Evolutionary conservation across 1,284 basidiomycete species (phyloP), one percentile per base, ranked within the genome.

Genomic region (Ganoderma resinaceum): DNA sequence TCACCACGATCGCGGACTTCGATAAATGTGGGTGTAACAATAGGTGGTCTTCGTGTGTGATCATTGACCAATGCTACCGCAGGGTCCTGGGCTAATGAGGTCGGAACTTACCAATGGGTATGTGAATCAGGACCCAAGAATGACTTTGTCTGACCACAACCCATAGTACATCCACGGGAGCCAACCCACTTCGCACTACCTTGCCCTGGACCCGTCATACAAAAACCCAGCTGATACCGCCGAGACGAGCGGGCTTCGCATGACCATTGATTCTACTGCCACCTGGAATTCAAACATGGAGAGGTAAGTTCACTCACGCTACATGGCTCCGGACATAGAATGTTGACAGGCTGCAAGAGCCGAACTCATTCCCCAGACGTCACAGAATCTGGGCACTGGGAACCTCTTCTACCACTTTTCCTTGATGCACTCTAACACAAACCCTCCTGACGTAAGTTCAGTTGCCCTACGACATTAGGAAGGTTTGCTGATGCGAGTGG

Each of bases 321-420:
- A 16, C 2, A 31, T 12, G 12, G 11, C 23, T 42, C 11, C 43
- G 37, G n/a, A 62, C 38, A 61, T n/a, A n/a, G n/a, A 14, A 42
- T 43, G n/a, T 60, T 60, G 53, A 31, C n/a, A 16, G 31, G 80
- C 84, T 73, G 74, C 83, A 49, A 77, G 77, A 31, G 81, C 84
- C 4, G 87, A 89, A 73, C 79, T 90, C 33, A 89, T 90, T 69
- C 88, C 87, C 14, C 88, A 90, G 76, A 89, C 88, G 26, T 82
- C 79, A 18, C 78, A 82, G 52, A 89, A 89, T 77, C 77, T 91
- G 40, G 87, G 88, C 18, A 82, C 83, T n/a, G 89, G 88, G 2
- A 85, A 87, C 68, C 76, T 89, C 62, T 89, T 85, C 81, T 90
- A 91, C 78, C 88, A 90, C 78, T 91, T 90, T 80, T 89, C 87